Base-by-base conservation (phyloP, 2,329 filamentous ascomycete species). In the Aspergillus cejpii region DNA sequence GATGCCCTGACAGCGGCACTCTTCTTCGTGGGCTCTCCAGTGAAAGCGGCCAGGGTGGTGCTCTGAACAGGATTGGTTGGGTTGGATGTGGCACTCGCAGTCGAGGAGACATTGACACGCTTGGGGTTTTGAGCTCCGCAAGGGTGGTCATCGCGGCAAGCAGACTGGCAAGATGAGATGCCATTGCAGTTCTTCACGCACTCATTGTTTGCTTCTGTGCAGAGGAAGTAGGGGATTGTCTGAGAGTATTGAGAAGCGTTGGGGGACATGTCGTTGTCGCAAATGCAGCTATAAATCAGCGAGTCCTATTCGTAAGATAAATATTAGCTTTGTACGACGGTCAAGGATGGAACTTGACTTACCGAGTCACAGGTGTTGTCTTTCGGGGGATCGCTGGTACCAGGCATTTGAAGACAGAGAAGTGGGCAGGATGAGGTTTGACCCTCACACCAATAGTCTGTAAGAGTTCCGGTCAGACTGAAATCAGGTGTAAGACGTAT, bases 201-300 rank as follows among this genome's bases (percentile, higher is more conserved):
- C 51, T 79, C 68, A 57, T 70, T 76, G 61, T 75, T 77, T 64
- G 68, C 70, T 51, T 79, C 71, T 7, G 72, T 74, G 68, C 80
- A 83, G 62, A 77, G 70, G 65, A 71, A 82, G 70, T 76, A 83
- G 14, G 80, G 78, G 41, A 83, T 70, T 11, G 80, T 83, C 55
- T 78, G 74, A 26, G 77, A 78, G 71, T 78, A 83, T 58, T 81
- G 69, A 50, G 77, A 75, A 45, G 79, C 64, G 60, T 83, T 83
- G 55, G 80, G 80, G 4, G 67, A 58, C 43, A 72, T 52, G 51
- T 72, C 71, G 58, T 76, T 74, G 47, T 57, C 64, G 65, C 80
- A 83, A 52, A 79, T 66, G 59, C 80, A 83, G 43, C 60, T 58
- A 65, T 75, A 83, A 48, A 54, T 55, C n/a, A 83, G 72, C 33